Conservation (phyloP, 2,329 filamentous ascomycete genomes). For the Trichoderma sp. region DNA sequence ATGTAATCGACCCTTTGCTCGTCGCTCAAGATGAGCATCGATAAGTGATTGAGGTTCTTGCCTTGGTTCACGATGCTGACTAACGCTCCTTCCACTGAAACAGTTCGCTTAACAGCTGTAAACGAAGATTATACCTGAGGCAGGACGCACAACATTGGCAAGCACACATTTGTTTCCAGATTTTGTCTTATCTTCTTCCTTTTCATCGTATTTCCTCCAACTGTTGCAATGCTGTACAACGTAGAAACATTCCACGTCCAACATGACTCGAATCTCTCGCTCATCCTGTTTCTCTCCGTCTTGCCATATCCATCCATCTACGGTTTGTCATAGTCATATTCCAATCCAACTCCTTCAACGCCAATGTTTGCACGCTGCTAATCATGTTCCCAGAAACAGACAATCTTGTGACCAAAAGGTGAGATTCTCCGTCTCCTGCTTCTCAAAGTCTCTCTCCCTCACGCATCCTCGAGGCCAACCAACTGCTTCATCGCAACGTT, state of each 20-base stretch:
- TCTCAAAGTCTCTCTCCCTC: background rate
- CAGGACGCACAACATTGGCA: background rate
- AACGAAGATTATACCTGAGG: background rate
- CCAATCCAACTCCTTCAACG: background rate
- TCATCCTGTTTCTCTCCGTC: background rate
- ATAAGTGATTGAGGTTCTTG: background rate
- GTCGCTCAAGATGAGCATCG: background rate
- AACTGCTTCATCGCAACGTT: background rate
- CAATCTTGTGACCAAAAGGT: background rate
- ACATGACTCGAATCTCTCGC: accelerated
- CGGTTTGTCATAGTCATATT: background rate
- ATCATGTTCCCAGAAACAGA: background rate
- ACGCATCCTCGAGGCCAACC: background rate
- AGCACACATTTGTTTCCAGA: background rate
- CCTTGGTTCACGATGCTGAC: background rate
- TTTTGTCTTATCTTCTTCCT: background rate
- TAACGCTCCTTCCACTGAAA: background rate
- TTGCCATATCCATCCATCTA: background rate
- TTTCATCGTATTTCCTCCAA: accelerated
- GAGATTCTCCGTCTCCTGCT: background rate
- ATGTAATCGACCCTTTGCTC: background rate
- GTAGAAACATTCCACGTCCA: background rate
- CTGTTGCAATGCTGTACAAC: background rate
- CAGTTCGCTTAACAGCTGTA: background rate
- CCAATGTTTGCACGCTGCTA: background rate